Evolutionary conservation across 257 asterid species (phyloP).

Genomic region (Coffea canephora): DNA sequence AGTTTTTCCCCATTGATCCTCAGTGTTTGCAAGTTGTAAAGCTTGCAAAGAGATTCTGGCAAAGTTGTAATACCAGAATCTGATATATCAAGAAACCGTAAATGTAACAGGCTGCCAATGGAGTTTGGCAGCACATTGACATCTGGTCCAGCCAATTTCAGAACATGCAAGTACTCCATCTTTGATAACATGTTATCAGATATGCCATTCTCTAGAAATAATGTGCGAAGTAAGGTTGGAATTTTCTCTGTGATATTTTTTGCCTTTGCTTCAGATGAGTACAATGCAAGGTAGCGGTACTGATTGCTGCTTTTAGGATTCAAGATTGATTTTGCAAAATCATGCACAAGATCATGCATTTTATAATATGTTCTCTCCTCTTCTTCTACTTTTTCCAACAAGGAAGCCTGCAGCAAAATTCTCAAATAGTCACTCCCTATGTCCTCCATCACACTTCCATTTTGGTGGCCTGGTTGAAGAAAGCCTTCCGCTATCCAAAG

Average conservation of each 20-base stretch:
- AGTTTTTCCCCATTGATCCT: neutral
- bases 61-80: neutral
- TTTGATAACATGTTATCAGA: neutral
- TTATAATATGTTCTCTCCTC: slow-evolving; percentile 16
- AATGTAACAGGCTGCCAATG: slow-evolving; percentile 23
- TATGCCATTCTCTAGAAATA: neutral
- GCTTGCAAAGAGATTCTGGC: slow-evolving; percentile 22
- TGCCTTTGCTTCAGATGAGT: neutral
- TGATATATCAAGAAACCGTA: slow-evolving; percentile 28
- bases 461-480: slow-evolving; percentile 3
- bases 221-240: slow-evolving; percentile 1
- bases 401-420: slow-evolving; percentile 23
- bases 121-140: neutral
- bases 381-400: slow-evolving; percentile 25
- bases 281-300: slow-evolving; percentile 1
- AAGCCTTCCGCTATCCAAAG: slow-evolving; percentile 38
- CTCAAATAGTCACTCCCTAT: slow-evolving; percentile 19
- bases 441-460: neutral
- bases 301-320: neutral
- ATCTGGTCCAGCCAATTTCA: neutral
- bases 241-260: neutral
- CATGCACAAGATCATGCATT: slow-evolving; percentile 39
- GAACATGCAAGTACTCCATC: slow-evolving; percentile 21
- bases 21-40: slow-evolving; percentile 19
- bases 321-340: slow-evolving; percentile 24